Evolutionary conservation across 23 red algal species (phyloP).

Genomic region (Gracilaria gracilis): DNA sequence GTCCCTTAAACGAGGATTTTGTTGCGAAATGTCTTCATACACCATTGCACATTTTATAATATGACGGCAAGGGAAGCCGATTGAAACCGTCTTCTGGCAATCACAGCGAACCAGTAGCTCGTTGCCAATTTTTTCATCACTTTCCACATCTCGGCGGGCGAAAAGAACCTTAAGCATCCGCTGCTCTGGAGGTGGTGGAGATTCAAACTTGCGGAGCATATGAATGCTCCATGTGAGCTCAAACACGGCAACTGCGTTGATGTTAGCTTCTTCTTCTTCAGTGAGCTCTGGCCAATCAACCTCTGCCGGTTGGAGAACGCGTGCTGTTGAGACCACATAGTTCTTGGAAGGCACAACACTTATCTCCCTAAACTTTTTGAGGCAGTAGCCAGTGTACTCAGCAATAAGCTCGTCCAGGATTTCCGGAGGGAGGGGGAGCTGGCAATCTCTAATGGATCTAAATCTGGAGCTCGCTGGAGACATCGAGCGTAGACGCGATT

Average conservation of each 20-base stretch:
- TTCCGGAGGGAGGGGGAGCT: neutral
- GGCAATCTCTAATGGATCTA: neutral
- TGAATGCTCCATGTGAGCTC: too few species aligned
- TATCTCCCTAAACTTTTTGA: neutral
- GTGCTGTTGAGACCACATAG: neutral
- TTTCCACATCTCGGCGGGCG: neutral
- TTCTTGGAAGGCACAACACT: neutral
- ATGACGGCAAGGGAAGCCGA: neutral
- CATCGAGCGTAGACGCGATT: neutral
- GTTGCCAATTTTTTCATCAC: neutral
- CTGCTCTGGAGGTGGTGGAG: too few species aligned
- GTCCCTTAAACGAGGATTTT: neutral
- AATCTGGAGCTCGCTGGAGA: neutral
- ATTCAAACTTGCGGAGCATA: too few species aligned
- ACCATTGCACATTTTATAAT: neutral
- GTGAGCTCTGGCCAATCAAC: neutral
- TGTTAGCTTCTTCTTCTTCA: neutral
- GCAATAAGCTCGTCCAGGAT: neutral
- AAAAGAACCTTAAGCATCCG: neutral
- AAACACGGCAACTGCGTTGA: neutral
- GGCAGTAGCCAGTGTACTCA: neutral
- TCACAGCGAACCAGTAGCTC: neutral
- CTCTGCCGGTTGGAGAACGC: neutral
- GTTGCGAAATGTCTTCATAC: neutral
- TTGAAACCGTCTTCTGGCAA: neutral